Evolutionary conservation across 345 rosid species (phyloP).

Genomic region (Pelargonium nanum): DNA sequence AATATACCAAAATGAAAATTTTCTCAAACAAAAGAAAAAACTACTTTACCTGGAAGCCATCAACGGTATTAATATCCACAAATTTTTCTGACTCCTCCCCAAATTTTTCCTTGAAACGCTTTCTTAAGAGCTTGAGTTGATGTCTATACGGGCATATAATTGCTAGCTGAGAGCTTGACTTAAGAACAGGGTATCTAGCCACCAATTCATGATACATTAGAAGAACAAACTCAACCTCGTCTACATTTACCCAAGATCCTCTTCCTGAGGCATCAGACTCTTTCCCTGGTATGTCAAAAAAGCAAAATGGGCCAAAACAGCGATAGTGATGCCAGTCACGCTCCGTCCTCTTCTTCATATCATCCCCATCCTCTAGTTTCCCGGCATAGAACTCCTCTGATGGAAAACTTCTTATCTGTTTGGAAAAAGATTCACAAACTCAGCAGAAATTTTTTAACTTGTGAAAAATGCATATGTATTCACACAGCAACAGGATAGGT

Average conservation of each 20-base stretch:
- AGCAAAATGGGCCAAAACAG: slow-evolving; percentile 90
- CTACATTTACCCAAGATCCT: slow-evolving; percentile 69
- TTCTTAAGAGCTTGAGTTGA: slow-evolving; percentile 84
- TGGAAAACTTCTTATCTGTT: slow-evolving; percentile 84
- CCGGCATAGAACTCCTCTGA: slow-evolving; percentile 71
- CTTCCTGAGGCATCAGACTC: slow-evolving; percentile 82
- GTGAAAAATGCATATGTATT: too few relatives aligned
- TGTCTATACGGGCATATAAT: slow-evolving; percentile 79
- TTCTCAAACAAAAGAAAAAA: neutral
- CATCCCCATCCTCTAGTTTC: slow-evolving; percentile 74
- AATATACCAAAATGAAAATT: neutral
- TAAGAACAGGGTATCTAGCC: slow-evolving; percentile 55
- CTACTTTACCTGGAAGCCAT: slow-evolving; percentile 83
- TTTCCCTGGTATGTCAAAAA: slow-evolving; percentile 78
- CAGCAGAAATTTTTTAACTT: too few relatives aligned
- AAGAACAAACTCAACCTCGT: slow-evolving; percentile 80
- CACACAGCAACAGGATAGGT: too few relatives aligned
- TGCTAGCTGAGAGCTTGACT: slow-evolving; percentile 85
- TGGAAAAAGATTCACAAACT: slow-evolving; percentile 2
- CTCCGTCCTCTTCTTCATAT: slow-evolving; percentile 48
- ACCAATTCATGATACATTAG: slow-evolving; percentile 72
- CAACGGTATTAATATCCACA: slow-evolving; percentile 83
- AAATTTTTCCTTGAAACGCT: slow-evolving; percentile 64
- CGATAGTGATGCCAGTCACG: slow-evolving; percentile 74
- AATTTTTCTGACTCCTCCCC: slow-evolving; percentile 59